These are phyloP conservation scores for Bacidia gigantensis DNA, from an alignment of 495 filamentous ascomycete genomes.

Conservation along the genomic window DNA sequence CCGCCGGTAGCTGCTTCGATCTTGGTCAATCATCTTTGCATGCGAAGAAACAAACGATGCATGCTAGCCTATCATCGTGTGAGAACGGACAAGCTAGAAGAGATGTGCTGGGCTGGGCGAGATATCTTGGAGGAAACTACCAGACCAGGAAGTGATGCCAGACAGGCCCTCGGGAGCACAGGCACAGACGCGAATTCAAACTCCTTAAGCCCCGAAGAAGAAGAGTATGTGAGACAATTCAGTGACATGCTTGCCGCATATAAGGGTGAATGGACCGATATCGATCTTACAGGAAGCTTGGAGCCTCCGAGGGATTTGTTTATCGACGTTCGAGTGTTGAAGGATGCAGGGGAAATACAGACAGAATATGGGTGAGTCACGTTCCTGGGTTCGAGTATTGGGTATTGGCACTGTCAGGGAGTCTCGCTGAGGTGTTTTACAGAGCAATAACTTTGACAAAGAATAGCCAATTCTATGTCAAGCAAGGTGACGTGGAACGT, in stretches of 20 bases:
- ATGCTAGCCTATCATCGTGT: conserved; percentile 88
- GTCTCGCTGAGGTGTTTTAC: background rate
- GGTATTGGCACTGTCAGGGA: too few species aligned
- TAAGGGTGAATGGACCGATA: conserved; percentile 98
- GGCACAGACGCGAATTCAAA: conserved; percentile 41
- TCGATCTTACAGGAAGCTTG: conserved; percentile 88
- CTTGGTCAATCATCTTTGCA: conserved; percentile 84
- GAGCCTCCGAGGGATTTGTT: conserved; percentile 93
- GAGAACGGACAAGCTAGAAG: conserved; percentile 80
- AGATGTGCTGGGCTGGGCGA: conserved; percentile 80
- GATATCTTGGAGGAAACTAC: conserved; percentile 52
- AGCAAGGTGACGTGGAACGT: conserved; percentile 90
- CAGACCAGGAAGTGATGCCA: conserved; percentile 16
- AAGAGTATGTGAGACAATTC: conserved; percentile 88
- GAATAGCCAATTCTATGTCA: conserved; percentile 95
- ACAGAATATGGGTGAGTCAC: conserved; percentile 87
- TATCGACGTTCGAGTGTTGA: conserved; percentile 91
- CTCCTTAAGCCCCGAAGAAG: conserved; percentile 90
- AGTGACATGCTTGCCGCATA: conserved; percentile 86
- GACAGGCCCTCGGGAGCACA: conserved; percentile 16
- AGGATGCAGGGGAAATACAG: conserved; percentile 97
- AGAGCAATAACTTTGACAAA: conserved; percentile 94
- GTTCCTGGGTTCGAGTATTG: background rate
- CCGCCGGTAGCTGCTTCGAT: conserved; percentile 76
- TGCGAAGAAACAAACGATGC: conserved; percentile 93